phyloP scores from a whole-genome alignment of 306 rosid species.

The Corylus heterophylla region DNA sequence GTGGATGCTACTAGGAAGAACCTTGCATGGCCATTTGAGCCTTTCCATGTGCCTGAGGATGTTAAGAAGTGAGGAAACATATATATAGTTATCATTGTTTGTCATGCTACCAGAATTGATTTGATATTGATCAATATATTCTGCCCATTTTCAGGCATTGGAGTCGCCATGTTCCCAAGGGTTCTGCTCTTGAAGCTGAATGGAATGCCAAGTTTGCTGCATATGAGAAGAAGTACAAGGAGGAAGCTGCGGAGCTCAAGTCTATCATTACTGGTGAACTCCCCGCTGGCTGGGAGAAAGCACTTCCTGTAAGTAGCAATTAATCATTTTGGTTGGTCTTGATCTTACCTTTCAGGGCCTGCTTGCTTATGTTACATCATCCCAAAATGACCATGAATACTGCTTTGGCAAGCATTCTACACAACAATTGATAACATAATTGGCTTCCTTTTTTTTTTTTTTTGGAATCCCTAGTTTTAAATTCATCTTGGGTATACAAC shows the following conservation, averaged over 20 bases:
- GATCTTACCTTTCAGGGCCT: background rate
- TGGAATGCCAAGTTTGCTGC: slow-evolving; percentile 92
- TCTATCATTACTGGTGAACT: slow-evolving; percentile 67
- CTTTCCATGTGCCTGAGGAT: slow-evolving; percentile 98
- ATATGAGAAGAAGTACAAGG: slow-evolving; percentile 85
- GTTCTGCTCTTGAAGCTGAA: slow-evolving; percentile 80
- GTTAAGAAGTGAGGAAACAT: slow-evolving; percentile 63
- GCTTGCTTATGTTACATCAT: background rate
- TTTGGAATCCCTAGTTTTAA: background rate
- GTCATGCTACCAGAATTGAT: slow-evolving; percentile 7
- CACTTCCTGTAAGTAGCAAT: slow-evolving; percentile 80
- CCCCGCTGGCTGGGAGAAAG: slow-evolving; percentile 95
- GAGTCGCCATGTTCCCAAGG: slow-evolving; percentile 83
- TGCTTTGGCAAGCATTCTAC: background rate
- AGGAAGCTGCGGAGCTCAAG: slow-evolving; percentile 80
- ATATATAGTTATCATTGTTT: slow-evolving; percentile 5
- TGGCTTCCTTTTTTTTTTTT: background rate
- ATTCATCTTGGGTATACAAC: background rate
- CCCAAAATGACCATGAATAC: background rate
- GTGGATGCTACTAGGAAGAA: slow-evolving; percentile 94
- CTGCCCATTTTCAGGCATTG: slow-evolving; percentile 64
- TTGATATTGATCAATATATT: slow-evolving; percentile 27
- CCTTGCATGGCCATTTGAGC: slow-evolving; percentile 95
- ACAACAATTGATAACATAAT: background rate
- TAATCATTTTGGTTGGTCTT: background rate